Evolutionary conservation across 1,284 basidiomycete genomes (phyloP), one percentile per base, ranked within the genome.

Genomic region (Peniophora sp.): DNA sequence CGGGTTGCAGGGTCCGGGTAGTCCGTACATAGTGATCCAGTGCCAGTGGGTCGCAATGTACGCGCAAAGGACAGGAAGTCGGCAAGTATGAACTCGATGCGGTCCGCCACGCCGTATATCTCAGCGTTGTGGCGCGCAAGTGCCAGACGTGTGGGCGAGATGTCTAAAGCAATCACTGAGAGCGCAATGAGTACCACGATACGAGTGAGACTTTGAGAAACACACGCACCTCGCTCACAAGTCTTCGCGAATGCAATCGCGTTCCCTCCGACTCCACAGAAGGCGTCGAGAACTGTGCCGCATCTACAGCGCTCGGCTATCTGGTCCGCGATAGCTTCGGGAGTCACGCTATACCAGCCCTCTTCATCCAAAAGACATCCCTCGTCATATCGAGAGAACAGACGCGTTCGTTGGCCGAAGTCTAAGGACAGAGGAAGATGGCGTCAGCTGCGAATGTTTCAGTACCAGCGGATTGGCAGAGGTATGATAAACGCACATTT

Each of bases 181-280:
- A 67, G 45, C 17, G 51, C 32, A 35, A 47, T 46, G 15, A 42
- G 12, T 3, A 17, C 37, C 11, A 27, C 9, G 18, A 22, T 20
- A 49, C 41, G 22, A 55, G 44, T 51, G 39, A 41, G 24, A n/a
- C n/a, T n/a, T n/a, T n/a, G 18, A 47, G 39, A 64, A 8, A 41
- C 27, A 41, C 37, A 41, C 81, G 52, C 58, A 92, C 91, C 91
- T 65, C 85, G 73, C 64, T 95, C 86, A 68, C 95, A 98, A 1
- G 94, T 97, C 63, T 88, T 82, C 1, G 97, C 97, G 68, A 99
- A 97, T 10, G 94, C 92, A 52, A 99, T 99, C 1, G 94, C 83
- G 61, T 99, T 99, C 2, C 97, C 97, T 9, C 97, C 97, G 0
- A 98, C 95, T 0, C 97, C 97, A 62, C 94, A 97, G 63, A 98